Evolutionary conservation across 352 stramenopile genomes (phyloP), one percentile per base, ranked within the genome.

Genomic region (Phytopythium helicoides): DNA sequence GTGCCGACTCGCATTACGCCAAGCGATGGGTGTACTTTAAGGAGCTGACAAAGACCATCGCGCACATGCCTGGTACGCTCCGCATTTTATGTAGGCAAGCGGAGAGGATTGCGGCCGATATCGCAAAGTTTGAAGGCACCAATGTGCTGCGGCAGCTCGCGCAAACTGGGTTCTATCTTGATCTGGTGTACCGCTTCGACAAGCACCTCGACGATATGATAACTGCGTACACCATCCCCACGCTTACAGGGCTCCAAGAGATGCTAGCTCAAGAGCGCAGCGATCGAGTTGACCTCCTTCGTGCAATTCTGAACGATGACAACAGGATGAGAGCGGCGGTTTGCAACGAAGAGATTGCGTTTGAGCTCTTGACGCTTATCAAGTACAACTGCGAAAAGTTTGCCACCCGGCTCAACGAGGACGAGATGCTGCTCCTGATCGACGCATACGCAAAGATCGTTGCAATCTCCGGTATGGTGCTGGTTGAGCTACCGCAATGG

Each of bases 1-100:
- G 8, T 23, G 37, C 16, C 15, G 21, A 7, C 15, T 11, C 37
- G 16, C 37, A 42, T 16, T 42, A 42, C 6, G 15, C 37, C 7
- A 42, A 42, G 37, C 37, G 37, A n/a, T 42, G 37, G 37, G 37
- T 42, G 11, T 42, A 42, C 37, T 42, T 42, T 16, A n/a, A 42
- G 37, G 37, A 42, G 37, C 37, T 42, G 37, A n/a, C 19, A 11
- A 19, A 42, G 37, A n/a, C 19, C 37, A 42, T 42, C 16, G 37
- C 16, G 37, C 16, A 21, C 37, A 42, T 21, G 37, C 37, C 37
- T 16, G 37, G 37, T 6, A 21, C 37, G 15, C 19, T 42, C 10
- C 12, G 7, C 37, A 16, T 42, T 11, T 16, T 42, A 16, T 19
- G 8, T 21, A 7, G 21, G 6, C 37, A 42, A 16, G 37, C 37